Evolutionary conservation across 345 rosid genomes (phyloP).

Genomic region (Moringa oleifera): DNA sequence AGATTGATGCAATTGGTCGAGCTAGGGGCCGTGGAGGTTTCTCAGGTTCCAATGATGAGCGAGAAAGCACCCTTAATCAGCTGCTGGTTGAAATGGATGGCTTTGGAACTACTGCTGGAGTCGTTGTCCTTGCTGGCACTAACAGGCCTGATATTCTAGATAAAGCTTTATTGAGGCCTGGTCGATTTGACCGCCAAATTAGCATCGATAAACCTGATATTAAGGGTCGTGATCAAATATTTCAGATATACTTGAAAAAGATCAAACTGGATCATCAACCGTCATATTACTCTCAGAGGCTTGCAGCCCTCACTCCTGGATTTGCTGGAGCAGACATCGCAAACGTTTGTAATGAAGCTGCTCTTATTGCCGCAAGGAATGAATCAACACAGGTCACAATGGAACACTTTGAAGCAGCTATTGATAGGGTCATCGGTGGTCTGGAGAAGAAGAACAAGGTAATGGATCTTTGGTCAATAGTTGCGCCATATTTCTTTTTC

Average conservation of each 20-base stretch:
- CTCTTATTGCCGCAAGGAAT: constrained; percentile 80
- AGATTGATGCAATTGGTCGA: constrained; percentile 93
- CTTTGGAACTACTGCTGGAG: constrained; percentile 91
- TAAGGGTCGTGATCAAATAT: constrained; percentile 87
- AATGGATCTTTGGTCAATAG: constrained; percentile 4
- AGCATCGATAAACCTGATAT: constrained; percentile 89
- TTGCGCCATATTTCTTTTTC: too few relatives aligned
- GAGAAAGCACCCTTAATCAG: constrained; percentile 94
- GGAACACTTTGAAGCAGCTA: constrained; percentile 91
- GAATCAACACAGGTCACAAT: constrained; percentile 49
- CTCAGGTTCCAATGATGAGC: constrained; percentile 84
- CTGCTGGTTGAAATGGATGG: constrained; percentile 97
- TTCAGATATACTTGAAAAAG: constrained; percentile 71
- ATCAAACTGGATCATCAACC: constrained; percentile 82
- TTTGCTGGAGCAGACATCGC: constrained; percentile 99
- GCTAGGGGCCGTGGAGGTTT: constrained; percentile 96
- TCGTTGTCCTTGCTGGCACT: constrained; percentile 95
- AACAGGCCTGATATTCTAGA: constrained; percentile 96
- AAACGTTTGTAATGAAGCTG: constrained; percentile 94
- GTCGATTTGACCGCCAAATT: constrained; percentile 90
- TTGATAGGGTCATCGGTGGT: constrained; percentile 96
- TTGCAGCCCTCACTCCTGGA: constrained; percentile 94
- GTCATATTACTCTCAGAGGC: constrained; percentile 72
- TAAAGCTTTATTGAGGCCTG: constrained; percentile 84
- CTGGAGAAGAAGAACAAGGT: constrained; percentile 96